Conservation (phyloP, 2,329 filamentous ascomycete genomes). For the Ascochyta lentis region DNA sequence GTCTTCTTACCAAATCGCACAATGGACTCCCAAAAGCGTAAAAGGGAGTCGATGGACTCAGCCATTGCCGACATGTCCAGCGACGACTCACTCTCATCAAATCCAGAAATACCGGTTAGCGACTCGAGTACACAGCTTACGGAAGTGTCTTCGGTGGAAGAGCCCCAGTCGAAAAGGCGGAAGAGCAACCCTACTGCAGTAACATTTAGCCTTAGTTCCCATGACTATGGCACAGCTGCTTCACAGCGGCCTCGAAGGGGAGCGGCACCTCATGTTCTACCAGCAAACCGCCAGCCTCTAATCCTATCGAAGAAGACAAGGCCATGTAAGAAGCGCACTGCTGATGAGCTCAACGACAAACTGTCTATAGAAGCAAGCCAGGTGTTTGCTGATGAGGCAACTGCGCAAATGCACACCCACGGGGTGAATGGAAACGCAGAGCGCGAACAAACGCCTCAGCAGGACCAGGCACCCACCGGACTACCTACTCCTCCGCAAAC, state of each 20-base stretch:
- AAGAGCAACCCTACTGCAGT: too few relatives aligned
- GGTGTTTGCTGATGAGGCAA: not conserved
- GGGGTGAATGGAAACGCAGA: conserved; percentile 2
- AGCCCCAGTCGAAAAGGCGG: too few relatives aligned
- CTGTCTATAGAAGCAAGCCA: not conserved
- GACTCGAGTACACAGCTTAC: too few relatives aligned
- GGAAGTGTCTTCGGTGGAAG: too few relatives aligned
- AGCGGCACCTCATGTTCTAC: not conserved
- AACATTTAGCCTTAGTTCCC: not conserved
- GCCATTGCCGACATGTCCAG: conserved; percentile 16
- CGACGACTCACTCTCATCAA: not conserved
- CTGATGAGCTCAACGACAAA: not conserved
- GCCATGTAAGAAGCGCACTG: not conserved
- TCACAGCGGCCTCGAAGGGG: conserved; percentile 7
- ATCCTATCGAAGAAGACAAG: not conserved
- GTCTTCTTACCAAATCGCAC: not conserved
- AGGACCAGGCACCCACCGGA: not conserved
- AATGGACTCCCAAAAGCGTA: conserved; percentile 11
- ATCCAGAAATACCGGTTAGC: not conserved
- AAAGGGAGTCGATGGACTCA: conserved; percentile 11
- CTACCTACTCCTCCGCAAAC: conserved; percentile 7
- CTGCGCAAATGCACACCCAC: not conserved
- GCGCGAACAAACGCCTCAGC: conserved; percentile 3
- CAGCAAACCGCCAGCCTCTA: not conserved
- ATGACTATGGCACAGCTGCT: conserved; percentile 11